Conservation (phyloP, 306 rosid genomes). For the Lagenaria siceraria region DNA sequence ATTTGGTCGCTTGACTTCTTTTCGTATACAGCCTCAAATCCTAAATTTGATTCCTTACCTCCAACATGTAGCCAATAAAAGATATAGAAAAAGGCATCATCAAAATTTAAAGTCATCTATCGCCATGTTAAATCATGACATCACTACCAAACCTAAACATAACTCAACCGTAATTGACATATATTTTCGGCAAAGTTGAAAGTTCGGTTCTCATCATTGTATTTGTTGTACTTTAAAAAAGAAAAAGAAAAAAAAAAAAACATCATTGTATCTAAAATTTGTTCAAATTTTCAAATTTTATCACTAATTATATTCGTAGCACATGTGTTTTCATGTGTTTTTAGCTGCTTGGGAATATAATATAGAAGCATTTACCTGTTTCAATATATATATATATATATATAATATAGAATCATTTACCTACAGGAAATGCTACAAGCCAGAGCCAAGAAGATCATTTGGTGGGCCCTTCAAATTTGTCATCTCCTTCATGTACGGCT, state of each 20-base stretch:
- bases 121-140: not conserved
- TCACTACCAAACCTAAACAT: no score
- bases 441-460: not conserved
- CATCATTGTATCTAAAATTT: not conserved
- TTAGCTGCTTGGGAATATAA: not conserved
- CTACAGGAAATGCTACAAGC: not conserved
- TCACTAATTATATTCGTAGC: not conserved
- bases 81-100: no score
- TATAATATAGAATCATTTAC: not conserved
- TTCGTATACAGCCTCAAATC: not conserved
- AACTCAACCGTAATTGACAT: no score
- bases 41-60: not conserved
- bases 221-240: no score
- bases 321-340: not conserved
- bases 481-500: slow-evolving; percentile 4
- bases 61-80: not conserved
- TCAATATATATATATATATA: not conserved
- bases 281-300: not conserved
- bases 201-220: no score
- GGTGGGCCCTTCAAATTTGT: not conserved
- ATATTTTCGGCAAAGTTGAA: no score
- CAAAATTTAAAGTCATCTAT: not conserved
- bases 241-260: no score
- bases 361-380: not conserved
- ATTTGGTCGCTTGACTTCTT: no score